phyloP scores from a whole-genome alignment of 768 basidiomycete genomes.

The Tricholoma terreum region DNA sequence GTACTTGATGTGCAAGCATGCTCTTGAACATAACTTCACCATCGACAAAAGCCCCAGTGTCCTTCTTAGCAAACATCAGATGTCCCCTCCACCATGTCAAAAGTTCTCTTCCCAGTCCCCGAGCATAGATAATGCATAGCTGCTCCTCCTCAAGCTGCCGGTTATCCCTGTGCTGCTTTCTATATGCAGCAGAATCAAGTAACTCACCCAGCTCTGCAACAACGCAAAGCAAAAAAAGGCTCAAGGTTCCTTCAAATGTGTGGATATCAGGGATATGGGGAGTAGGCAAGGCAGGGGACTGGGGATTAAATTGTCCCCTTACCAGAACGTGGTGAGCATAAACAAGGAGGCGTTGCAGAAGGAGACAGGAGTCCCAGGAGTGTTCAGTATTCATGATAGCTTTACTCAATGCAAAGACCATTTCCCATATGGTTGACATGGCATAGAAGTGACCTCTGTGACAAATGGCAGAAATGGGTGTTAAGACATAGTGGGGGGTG shows the following conservation, averaged over 20 bases:
- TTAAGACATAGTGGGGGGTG: constrained; percentile 12
- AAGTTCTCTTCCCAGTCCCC: too few relatives aligned
- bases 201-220: too few relatives aligned
- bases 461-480: constrained; percentile 3
- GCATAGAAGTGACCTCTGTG: constrained; percentile 12
- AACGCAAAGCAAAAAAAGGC: too few relatives aligned
- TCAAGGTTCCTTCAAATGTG: too few relatives aligned
- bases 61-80: neutral
- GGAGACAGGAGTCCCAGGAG: neutral
- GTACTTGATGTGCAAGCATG: too few relatives aligned
- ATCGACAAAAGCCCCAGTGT: too few relatives aligned
- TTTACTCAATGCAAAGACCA: neutral
- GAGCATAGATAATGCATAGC: too few relatives aligned
- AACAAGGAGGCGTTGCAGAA: neutral
- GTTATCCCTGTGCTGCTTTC: too few relatives aligned
- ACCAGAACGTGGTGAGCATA: neutral
- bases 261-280: neutral
- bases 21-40: too few relatives aligned
- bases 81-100: neutral
- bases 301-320: too few relatives aligned
- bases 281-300: neutral
- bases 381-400: neutral
- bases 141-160: too few relatives aligned
- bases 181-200: too few relatives aligned
- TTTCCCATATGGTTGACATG: constrained; percentile 3